Base-by-base conservation (phyloP, 2,329 filamentous ascomycete genomes). In the Clarireedia hainanense region DNA sequence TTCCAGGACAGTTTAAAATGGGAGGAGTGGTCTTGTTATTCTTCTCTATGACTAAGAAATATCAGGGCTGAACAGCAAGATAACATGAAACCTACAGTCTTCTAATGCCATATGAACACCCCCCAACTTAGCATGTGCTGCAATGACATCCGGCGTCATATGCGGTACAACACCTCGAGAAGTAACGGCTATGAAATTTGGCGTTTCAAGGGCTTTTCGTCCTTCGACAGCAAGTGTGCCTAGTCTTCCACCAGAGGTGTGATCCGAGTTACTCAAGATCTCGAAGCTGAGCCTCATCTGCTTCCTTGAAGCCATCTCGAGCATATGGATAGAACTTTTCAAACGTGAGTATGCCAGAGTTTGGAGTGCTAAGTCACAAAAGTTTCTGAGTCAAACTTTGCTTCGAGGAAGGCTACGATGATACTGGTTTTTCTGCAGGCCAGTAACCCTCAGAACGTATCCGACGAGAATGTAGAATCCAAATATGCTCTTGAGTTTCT, bases 131-230 rank as follows among this genome's bases (percentile, higher is more conserved):
- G 85, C 84, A 65, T 86, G 76, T 55, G 82, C 84, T 42, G 73
- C 70, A 61, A 94, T 76, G 59, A 87, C 87, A 74, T 99, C 94
- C 40, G 91, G 91, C 3, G 91, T 88, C 61, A 99, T 73, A 73
- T 99, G 94, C 51, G 94, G 91, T 37, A 97, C 76, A 1, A 81
- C 82, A 23, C 94, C 94, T 65, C 94, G 81, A 36, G 94, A 96
- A 3, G 88, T 88, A 62, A 88, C 77, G 50, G 83, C 85, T 57
- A 96, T 75, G 70, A 87, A 95, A 68, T 88, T 86, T 45, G 94
- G 94, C 30, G 94, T 99, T 20, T 87, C 75, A 61, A 96, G 77
- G n/a, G 78, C 72, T 59, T 77, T 80, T 57, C 88, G 79, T 43
- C 72, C 83, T 64, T 71, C 76, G 5, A 94, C 69, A 4, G 76